Percentiles rank a stretch among this genome's conserved stretches.
Conservation (phyloP, 2,329 filamentous ascomycete species). For the Geoglossum cookeanum region DNA sequence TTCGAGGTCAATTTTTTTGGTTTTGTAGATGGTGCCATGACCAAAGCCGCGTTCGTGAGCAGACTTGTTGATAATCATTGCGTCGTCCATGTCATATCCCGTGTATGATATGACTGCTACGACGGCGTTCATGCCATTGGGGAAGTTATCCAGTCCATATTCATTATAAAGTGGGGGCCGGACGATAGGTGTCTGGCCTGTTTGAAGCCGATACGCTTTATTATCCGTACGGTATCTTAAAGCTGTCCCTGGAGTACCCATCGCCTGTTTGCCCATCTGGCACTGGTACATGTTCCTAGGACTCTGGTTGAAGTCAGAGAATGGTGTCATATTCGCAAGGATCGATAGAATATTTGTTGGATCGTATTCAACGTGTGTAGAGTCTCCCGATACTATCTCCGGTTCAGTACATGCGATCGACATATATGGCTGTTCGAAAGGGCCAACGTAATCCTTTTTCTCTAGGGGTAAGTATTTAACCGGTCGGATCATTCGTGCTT, state of each 20-base stretch:
- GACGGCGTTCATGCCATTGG: slow-evolving; percentile 85
- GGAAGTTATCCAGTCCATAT: slow-evolving; percentile 95
- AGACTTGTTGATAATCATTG: slow-evolving; percentile 98
- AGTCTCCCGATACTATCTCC: slow-evolving; percentile 72
- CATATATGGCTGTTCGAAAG: slow-evolving; percentile 96
- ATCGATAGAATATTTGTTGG: slow-evolving; percentile 97
- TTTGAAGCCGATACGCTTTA: slow-evolving; percentile 88
- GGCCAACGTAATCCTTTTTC: slow-evolving; percentile 72
- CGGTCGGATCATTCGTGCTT: slow-evolving; percentile 73
- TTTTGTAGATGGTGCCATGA: slow-evolving; percentile 94
- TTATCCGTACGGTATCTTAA: slow-evolving; percentile 83
- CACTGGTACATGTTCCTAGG: slow-evolving; percentile 99
- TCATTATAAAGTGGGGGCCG: slow-evolving; percentile 83
- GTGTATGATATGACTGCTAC: slow-evolving; percentile 98
- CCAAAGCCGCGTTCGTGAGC: slow-evolving; percentile 91
- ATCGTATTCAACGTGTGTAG: slow-evolving; percentile 83
- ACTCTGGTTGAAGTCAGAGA: slow-evolving; percentile 97
- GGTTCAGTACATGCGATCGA: slow-evolving; percentile 81
- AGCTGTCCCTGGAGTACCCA: slow-evolving; percentile 86
- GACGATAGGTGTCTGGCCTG: slow-evolving; percentile 87
- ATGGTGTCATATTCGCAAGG: slow-evolving; percentile 94
- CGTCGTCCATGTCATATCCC: slow-evolving; percentile 99
- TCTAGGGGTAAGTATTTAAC: slow-evolving; percentile 82
- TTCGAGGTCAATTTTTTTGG: slow-evolving; percentile 73
- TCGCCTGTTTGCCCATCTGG: slow-evolving; percentile 98